Conservation (phyloP, 805 yeast genomes). For the Saturnispora diversa region DNA sequence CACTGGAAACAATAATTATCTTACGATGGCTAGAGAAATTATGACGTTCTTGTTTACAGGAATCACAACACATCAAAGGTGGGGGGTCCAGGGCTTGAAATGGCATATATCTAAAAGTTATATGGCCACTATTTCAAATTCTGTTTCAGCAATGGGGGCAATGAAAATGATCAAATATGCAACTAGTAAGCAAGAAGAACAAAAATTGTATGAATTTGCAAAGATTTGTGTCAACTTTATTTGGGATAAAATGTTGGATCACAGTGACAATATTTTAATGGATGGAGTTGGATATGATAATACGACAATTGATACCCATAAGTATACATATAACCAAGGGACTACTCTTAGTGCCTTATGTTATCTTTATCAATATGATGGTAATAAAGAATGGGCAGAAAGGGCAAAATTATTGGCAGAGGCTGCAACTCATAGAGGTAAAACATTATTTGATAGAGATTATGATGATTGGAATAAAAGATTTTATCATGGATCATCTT, state of each 20-base stretch:
- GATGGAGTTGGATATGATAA: constrained; percentile 52
- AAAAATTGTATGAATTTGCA: constrained; percentile 49
- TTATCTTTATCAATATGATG: constrained; percentile 42
- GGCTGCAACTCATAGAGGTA: constrained; percentile 51
- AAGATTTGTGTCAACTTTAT: constrained; percentile 52
- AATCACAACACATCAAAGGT: constrained; percentile 39
- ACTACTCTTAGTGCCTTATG: constrained; percentile 51
- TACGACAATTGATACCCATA: constrained; percentile 38
- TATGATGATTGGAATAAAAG: constrained; percentile 42
- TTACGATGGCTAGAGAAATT: constrained; percentile 50
- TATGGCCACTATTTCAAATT: constrained; percentile 41
- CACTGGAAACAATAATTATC: constrained; percentile 44
- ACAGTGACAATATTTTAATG: constrained; percentile 44
- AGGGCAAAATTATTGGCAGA: constrained; percentile 43
- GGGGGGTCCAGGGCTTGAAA: constrained; percentile 50
- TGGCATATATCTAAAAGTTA: constrained; percentile 61
- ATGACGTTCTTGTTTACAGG: constrained; percentile 60
- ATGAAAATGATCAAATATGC: constrained; percentile 52
- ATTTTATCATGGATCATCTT: constrained; percentile 57
- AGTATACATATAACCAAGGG: constrained; percentile 65
- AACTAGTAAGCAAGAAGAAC: constrained; percentile 30
- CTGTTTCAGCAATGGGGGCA: constrained; percentile 63
- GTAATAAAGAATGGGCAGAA: constrained; percentile 41
- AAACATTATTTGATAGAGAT: constrained; percentile 57
- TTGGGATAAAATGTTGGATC: constrained; percentile 42